Evolutionary conservation across 2,329 filamentous ascomycete species (phyloP).

Genomic region (Ceratocystis smalleyi): DNA sequence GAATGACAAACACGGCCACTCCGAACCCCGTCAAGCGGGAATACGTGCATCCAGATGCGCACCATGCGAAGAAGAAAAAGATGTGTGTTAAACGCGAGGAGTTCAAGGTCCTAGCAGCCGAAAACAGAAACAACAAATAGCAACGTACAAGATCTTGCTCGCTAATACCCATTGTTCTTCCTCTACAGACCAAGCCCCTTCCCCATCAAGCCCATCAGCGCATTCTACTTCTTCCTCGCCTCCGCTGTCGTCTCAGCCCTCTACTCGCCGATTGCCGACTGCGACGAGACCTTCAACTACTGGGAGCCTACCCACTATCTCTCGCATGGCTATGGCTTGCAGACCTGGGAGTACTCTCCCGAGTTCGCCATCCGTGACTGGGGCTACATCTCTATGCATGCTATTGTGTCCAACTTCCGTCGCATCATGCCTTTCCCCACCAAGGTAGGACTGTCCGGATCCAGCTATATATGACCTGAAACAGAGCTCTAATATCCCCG

Average conservation of each 20-base stretch:
- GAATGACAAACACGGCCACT: conserved; percentile 19
- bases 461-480: background rate
- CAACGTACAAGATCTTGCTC: background rate
- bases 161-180: background rate
- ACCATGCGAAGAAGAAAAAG: conserved; percentile 33
- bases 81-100: conserved; percentile 25
- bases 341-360: conserved; percentile 98
- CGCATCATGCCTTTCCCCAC: conserved; percentile 45
- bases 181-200: conserved; percentile 16
- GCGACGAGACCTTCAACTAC: conserved; percentile 98
- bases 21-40: conserved; percentile 21
- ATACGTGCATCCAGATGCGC: conserved; percentile 34
- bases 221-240: conserved; percentile 65
- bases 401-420: conserved; percentile 50
- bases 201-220: conserved; percentile 53
- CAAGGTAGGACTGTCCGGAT: conserved; percentile 31
- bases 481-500: no score
- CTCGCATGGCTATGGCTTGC: conserved; percentile 76
- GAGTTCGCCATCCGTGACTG: conserved; percentile 90
- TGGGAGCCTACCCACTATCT: conserved; percentile 97
- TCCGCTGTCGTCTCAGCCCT: conserved; percentile 62
- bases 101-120: no score
- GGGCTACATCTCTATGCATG: conserved; percentile 74
- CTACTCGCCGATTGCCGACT: conserved; percentile 88
- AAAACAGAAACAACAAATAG: no score